Conservation (phyloP, 1,284 basidiomycete genomes). For the Trichosporon sp. region DNA sequence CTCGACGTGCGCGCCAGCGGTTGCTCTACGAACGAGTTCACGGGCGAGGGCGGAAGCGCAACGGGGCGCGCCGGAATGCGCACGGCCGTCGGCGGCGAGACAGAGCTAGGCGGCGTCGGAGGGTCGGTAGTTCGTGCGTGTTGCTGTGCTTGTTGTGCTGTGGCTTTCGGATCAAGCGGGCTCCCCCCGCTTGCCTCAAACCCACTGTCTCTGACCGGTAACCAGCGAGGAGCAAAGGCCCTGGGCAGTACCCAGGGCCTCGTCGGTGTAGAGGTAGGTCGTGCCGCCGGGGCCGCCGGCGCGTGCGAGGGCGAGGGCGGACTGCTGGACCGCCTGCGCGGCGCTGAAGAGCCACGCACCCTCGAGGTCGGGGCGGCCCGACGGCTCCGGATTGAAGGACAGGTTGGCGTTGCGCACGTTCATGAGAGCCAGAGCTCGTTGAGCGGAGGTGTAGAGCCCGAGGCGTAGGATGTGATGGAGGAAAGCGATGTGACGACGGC, state of each 20-base stretch:
- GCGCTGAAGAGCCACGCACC: conserved; percentile 34
- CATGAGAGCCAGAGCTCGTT: conserved; percentile 20
- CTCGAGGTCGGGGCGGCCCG: conserved; percentile 14
- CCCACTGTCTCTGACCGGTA: conserved; percentile 55
- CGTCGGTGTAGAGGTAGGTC: conserved; percentile 50
- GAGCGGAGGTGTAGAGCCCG: conserved; percentile 19
- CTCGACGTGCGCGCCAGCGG: conserved; percentile 14
- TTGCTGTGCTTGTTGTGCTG: neutral
- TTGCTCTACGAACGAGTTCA: conserved; percentile 10
- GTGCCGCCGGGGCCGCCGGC: conserved; percentile 49
- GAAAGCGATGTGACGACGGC: conserved; percentile 20
- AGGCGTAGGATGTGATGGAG: conserved; percentile 18
- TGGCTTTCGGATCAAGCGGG: conserved; percentile 35
- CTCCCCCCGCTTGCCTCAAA: conserved; percentile 58
- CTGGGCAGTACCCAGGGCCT: conserved; percentile 30
- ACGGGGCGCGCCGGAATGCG: conserved; percentile 20
- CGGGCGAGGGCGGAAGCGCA: conserved; percentile 13
- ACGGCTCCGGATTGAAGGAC: neutral
- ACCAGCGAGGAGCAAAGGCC: conserved; percentile 44
- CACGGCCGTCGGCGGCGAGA: conserved; percentile 10
- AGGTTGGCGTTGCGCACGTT: conserved; percentile 16
- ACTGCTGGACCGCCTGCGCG: conserved; percentile 34
- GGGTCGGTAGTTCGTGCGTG: conserved; percentile 11
- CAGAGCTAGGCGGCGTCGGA: conserved; percentile 22
- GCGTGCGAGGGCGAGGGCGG: conserved; percentile 53